phyloP scores from a whole-genome alignment of 208 protist genomes.

The Trypanosomatidae sp. region DNA sequence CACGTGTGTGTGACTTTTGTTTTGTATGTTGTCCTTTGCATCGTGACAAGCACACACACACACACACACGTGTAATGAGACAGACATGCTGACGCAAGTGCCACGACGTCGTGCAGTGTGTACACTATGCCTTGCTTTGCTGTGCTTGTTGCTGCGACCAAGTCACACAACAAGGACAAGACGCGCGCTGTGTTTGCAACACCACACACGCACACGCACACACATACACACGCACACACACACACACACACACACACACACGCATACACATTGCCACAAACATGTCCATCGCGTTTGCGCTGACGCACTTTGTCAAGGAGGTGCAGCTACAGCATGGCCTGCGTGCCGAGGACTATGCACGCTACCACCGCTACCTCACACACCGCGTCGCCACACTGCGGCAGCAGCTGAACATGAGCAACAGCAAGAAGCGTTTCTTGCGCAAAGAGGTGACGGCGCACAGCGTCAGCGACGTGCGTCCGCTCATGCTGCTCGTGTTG shows the following conservation, averaged over 20 bases:
- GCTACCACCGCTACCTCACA: slow-evolving; percentile 69
- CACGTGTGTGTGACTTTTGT: too few relatives aligned
- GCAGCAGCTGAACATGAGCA: slow-evolving; percentile 52
- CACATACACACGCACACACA: too few relatives aligned
- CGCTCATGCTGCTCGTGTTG: slow-evolving; percentile 65
- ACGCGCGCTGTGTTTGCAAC: too few relatives aligned
- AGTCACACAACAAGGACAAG: slow-evolving; percentile 8
- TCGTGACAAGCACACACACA: too few relatives aligned
- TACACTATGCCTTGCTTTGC: too few relatives aligned
- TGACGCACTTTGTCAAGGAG: slow-evolving; percentile 68
- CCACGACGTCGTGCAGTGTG: too few relatives aligned
- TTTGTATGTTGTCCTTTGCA: too few relatives aligned
- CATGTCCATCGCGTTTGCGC: slow-evolving; percentile 28
- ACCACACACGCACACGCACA: too few relatives aligned
- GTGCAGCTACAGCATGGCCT: slow-evolving; percentile 81
- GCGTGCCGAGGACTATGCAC: slow-evolving; percentile 63
- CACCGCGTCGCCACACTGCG: slow-evolving; percentile 67
- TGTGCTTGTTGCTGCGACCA: neutral
- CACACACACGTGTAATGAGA: too few relatives aligned
- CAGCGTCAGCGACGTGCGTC: slow-evolving; percentile 41
- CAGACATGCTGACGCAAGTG: too few relatives aligned
- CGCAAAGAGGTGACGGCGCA: slow-evolving; percentile 49
- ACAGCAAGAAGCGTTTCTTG: slow-evolving; percentile 71
- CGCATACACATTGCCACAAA: neutral
- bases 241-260: too few relatives aligned